Evolutionary conservation across 495 filamentous ascomycete genomes (phyloP).

Genomic region (Aspergillus avenaceus): DNA sequence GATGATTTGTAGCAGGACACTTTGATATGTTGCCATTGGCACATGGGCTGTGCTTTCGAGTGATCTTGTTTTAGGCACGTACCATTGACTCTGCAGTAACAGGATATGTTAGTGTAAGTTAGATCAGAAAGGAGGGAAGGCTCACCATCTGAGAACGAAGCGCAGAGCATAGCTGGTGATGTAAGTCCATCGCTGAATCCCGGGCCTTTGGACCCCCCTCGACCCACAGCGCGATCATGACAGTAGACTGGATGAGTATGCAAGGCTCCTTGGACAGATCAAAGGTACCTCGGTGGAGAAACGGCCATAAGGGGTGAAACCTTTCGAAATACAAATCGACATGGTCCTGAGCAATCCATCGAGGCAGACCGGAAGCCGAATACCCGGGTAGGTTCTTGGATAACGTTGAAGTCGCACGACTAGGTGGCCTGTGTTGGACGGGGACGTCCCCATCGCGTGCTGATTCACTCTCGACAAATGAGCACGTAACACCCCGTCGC

Average conservation of each 20-base stretch:
- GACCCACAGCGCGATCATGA: conserved; percentile 19
- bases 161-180: conserved; percentile 11
- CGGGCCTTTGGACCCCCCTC: conserved; percentile 6
- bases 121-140: no score
- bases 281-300: conserved; percentile 19
- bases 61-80: neutral
- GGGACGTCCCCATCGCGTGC: neutral
- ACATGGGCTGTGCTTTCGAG: neutral
- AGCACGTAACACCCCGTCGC: conserved; percentile 6
- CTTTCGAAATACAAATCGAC: conserved; percentile 15
- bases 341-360: conserved; percentile 1
- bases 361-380: neutral
- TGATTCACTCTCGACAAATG: neutral
- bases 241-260: conserved; percentile 18
- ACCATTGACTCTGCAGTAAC: conserved; percentile 9
- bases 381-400: neutral
- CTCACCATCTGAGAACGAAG: conserved; percentile 18
- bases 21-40: conserved; percentile 21
- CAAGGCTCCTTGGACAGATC: conserved; percentile 9
- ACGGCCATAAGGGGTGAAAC: conserved; percentile 18
- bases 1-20: conserved; percentile 17
- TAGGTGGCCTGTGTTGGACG: no score
- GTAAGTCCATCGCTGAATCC: conserved; percentile 11
- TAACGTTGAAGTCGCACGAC: no score
- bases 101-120: neutral